Percentiles rank a stretch among this genome's conserved stretches.
Conservation (phyloP, 2,329 filamentous ascomycete genomes). For the Trichoderma pleuroti region DNA sequence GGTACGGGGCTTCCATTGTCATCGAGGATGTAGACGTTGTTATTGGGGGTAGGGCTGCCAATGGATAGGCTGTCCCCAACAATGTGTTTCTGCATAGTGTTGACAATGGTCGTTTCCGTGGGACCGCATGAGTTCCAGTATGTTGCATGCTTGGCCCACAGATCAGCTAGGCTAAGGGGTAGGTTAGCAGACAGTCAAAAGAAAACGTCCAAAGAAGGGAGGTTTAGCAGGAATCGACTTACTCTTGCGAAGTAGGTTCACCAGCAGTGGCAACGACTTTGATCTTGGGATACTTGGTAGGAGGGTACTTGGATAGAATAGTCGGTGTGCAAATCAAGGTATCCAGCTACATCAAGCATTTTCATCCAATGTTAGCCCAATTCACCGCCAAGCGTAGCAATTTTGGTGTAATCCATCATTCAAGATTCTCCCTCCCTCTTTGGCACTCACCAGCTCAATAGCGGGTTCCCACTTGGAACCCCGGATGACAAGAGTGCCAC, state of each 20-base stretch:
- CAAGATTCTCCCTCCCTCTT: neutral
- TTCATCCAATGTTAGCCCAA: neutral
- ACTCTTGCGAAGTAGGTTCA: constrained; percentile 48
- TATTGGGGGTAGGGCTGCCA: constrained; percentile 55
- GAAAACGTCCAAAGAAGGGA: neutral
- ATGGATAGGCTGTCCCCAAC: constrained; percentile 48
- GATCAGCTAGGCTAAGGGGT: constrained; percentile 44
- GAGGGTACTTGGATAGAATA: constrained; percentile 49
- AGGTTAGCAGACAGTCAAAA: neutral
- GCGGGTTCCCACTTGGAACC: constrained; percentile 48
- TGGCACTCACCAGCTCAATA: constrained; percentile 40
- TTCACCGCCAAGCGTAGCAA: neutral
- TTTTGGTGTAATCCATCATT: neutral
- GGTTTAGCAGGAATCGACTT: constrained; percentile 20
- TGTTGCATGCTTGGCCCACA: constrained; percentile 48
- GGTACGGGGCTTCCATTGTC: constrained; percentile 42
- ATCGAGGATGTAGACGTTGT: constrained; percentile 52
- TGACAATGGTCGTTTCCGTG: constrained; percentile 58
- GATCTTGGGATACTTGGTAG: constrained; percentile 47
- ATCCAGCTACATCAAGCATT: constrained; percentile 38
- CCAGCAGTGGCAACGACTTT: constrained; percentile 53
- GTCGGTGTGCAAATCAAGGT: constrained; percentile 55
- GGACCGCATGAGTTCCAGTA: constrained; percentile 59
- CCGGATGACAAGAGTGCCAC: constrained; percentile 52
- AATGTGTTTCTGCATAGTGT: constrained; percentile 52